phyloP scores from a whole-genome alignment of 768 basidiomycete genomes.

The Boletus eberwhitei region DNA sequence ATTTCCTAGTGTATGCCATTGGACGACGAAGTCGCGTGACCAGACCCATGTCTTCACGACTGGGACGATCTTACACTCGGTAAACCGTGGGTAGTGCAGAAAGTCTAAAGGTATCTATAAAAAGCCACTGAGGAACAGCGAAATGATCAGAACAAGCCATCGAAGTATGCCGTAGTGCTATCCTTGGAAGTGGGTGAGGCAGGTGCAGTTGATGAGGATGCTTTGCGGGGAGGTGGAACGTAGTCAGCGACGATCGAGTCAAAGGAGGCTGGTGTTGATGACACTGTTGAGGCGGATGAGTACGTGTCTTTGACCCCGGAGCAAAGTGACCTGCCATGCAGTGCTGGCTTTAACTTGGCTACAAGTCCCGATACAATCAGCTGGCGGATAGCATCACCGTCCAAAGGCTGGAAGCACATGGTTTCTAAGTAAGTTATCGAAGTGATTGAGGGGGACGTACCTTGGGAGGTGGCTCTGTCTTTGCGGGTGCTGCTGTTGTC shows the following conservation, averaged over 20 bases:
- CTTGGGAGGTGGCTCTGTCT: constrained; percentile 36
- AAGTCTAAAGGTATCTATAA: constrained; percentile 23
- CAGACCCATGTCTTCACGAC: neutral
- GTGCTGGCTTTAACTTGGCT: constrained; percentile 51
- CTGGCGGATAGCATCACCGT: constrained; percentile 61
- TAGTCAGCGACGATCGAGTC: constrained; percentile 77
- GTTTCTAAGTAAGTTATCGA: neutral
- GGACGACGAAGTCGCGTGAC: constrained; percentile 29
- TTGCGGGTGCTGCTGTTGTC: constrained; percentile 26
- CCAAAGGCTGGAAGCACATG: constrained; percentile 41
- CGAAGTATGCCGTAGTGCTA: constrained; percentile 37
- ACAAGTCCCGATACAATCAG: constrained; percentile 60
- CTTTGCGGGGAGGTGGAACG: constrained; percentile 40
- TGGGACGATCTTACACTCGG: neutral
- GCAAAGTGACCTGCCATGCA: constrained; percentile 36
- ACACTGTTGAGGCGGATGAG: constrained; percentile 31
- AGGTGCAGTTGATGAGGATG: constrained; percentile 5
- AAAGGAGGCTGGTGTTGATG: constrained; percentile 50
- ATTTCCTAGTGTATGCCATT: constrained; percentile 27
- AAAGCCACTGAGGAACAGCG: neutral
- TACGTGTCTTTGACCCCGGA: neutral
- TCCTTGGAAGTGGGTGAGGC: constrained; percentile 18
- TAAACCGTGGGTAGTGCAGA: neutral
- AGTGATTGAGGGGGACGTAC: constrained; percentile 25
- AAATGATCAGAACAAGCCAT: constrained; percentile 36